Percentiles rank a stretch among this genome's conserved stretches.
These are phyloP conservation scores for Pseudodiploospora longispora DNA, from an alignment of 2,329 filamentous ascomycete genomes.

Conservation along the genomic window DNA sequence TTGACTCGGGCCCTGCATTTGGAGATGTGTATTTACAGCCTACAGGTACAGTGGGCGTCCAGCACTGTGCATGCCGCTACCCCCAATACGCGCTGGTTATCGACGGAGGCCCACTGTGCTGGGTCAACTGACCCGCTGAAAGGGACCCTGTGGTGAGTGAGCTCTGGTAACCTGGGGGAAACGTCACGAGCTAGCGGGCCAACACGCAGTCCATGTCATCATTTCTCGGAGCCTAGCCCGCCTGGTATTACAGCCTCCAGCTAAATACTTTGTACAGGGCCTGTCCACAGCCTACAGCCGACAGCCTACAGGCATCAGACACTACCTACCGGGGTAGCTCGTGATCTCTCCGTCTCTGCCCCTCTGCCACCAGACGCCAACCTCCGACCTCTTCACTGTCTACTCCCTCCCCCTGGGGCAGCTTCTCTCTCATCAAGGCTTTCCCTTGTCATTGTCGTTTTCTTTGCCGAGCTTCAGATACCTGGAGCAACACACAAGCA, in stretches of 20 bases:
- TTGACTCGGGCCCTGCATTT: no score
- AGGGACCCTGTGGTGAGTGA: conserved; percentile 7
- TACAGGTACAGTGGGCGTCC: no score
- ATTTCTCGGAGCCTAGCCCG: conserved; percentile 1
- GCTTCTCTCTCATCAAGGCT: neutral
- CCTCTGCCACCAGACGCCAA: neutral
- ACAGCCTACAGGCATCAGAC: no score
- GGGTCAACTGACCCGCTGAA: conserved; percentile 8
- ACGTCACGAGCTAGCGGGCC: conserved; percentile 10
- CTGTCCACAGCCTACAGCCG: no score
- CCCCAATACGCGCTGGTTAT: neutral
- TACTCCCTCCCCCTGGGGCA: no score
- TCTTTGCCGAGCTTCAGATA: conserved; percentile 1
- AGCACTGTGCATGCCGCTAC: no score
- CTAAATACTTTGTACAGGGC: no score
- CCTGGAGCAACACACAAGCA: no score
- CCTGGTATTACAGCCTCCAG: neutral
- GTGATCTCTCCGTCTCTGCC: neutral
- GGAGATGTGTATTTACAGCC: no score
- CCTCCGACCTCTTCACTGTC: conserved; percentile 4
- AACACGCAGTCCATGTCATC: conserved; percentile 4
- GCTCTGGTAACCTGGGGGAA: neutral
- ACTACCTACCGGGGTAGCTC: conserved; percentile 5
- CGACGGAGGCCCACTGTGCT: conserved; percentile 4
- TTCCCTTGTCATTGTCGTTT: neutral